Conservation (phyloP, 345 rosid species). For the Turnera subulata region DNA sequence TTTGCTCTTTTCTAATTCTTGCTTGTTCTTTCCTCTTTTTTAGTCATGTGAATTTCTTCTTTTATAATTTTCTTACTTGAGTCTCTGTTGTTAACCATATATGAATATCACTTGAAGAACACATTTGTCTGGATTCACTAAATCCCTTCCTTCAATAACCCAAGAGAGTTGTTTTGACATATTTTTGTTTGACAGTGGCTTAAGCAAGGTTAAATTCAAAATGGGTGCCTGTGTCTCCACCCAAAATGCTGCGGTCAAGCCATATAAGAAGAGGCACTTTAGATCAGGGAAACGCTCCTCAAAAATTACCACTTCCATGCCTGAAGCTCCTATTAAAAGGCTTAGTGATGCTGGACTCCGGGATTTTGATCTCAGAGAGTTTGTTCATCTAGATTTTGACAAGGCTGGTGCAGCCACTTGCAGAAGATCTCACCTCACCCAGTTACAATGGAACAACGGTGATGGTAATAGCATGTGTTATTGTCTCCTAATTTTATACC, state of each 20-base stretch:
- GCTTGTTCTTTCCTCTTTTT: too few species aligned
- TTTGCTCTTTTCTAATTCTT: too few species aligned
- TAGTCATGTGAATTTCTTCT: too few species aligned
- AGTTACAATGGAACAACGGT: constrained; percentile 74
- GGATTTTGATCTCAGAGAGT: constrained; percentile 48
- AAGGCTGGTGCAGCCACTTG: constrained; percentile 47
- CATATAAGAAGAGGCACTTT: constrained; percentile 7
- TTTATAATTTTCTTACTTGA: too few species aligned
- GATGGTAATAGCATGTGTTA: constrained; percentile 46
- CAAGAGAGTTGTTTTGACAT: too few species aligned
- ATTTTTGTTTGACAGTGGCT: too few species aligned
- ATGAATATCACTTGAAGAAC: too few species aligned
- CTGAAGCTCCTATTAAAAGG: constrained; percentile 38
- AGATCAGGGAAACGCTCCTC: constrained; percentile 35
- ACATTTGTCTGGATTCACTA: too few species aligned
- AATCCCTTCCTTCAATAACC: too few species aligned
- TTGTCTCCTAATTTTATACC: background rate
- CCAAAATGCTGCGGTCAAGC: constrained; percentile 18
- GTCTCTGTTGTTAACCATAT: too few species aligned
- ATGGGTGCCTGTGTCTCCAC: constrained; percentile 87
- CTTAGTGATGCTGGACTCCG: constrained; percentile 43
- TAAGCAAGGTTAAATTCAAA: constrained; percentile 9
- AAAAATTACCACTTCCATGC: constrained; percentile 38
- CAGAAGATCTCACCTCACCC: constrained; percentile 60
- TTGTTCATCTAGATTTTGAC: constrained; percentile 52